Base-by-base conservation (phyloP, 208 protist species). In the Acanthamoeba culbertsoni region DNA sequence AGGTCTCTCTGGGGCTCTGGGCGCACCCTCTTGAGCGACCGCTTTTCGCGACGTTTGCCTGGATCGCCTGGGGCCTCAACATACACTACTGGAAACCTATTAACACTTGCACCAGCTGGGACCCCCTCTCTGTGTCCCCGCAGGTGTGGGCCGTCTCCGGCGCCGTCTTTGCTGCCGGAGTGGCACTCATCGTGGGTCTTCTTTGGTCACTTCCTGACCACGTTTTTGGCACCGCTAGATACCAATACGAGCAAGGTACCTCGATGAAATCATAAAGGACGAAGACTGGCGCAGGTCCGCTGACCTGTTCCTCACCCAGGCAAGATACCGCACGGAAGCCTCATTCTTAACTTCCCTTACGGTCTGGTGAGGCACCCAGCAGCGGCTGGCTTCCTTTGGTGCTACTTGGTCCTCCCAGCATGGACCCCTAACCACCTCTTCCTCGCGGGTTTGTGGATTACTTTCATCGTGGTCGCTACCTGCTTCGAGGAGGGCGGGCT, bases 401-500 rank as follows among this genome's bases (percentile, higher is more conserved):
- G 37, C 68, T 79, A 79, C 68, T 6, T 37, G 23, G 68, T 48
- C 37, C 37, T 79, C 37, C 68, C 68, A 20, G 68, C 68, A 10
- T 79, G 68, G 68, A 79, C 68, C 20, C n/a, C 33, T 26, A 79
- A 79, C 68, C 68, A 79, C 42, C 68, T 79, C 68, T 79, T 79
- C 42, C 42, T 79, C 37, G 68, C 37, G 26, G 68, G 14, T 10
- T 20, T 79, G 37, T 79, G 68, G 68, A 48, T 28, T 10, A 48
- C 37, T 40, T 79, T 79, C 68, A 79, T 79, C 68, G 40, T 79
- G 42, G 42, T 43, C 18, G 68, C 20, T 8, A 79, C 68, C 40
- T 8, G 14, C 4, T 79, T 79, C 0, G 68, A 79, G 42, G 68
- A 79, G 68, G 68, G 68, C 68, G 68, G 68, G 26, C 68, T 79